Evolutionary conservation across 73 alveolate species (phyloP).

Genomic region (Blepharisma japonicum): DNA sequence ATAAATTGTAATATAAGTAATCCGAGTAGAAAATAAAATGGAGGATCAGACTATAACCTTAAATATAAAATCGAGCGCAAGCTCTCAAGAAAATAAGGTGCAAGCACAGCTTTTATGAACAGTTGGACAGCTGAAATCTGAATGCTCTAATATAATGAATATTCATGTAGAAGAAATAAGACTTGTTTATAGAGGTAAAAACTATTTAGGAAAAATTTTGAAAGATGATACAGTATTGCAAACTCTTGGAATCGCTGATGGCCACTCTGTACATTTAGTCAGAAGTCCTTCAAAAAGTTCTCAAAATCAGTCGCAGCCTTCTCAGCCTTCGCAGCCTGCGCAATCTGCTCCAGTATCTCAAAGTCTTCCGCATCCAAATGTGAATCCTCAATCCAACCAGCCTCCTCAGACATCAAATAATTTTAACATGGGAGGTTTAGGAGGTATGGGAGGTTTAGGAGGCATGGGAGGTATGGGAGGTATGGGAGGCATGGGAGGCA

Average conservation of each 20-base stretch:
- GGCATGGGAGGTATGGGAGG: background rate
- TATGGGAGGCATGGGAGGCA: background rate
- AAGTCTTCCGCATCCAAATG: background rate
- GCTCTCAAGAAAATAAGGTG: too few relatives aligned
- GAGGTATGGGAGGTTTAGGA: too few relatives aligned
- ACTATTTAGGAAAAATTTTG: background rate
- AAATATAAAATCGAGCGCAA: too few relatives aligned
- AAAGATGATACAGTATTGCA: background rate
- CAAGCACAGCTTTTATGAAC: too few relatives aligned
- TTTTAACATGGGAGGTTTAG: too few relatives aligned
- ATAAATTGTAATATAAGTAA: too few relatives aligned
- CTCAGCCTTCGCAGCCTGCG: background rate
- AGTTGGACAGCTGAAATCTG: too few relatives aligned
- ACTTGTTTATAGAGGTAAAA: background rate
- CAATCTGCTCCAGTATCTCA: constrained; percentile 10
- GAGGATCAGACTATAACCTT: too few relatives aligned
- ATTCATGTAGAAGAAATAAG: too few relatives aligned
- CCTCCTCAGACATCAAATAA: too few relatives aligned
- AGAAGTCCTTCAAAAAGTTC: background rate
- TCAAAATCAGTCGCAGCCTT: background rate
- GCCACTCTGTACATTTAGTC: background rate
- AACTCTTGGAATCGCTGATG: background rate
- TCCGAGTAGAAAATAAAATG: too few relatives aligned
- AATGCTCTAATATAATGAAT: too few relatives aligned
- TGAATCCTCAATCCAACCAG: background rate